Evolutionary conservation across 495 filamentous ascomycete genomes (phyloP), one percentile per base, ranked within the genome.

Genomic region (Endocarpon pusillum): DNA sequence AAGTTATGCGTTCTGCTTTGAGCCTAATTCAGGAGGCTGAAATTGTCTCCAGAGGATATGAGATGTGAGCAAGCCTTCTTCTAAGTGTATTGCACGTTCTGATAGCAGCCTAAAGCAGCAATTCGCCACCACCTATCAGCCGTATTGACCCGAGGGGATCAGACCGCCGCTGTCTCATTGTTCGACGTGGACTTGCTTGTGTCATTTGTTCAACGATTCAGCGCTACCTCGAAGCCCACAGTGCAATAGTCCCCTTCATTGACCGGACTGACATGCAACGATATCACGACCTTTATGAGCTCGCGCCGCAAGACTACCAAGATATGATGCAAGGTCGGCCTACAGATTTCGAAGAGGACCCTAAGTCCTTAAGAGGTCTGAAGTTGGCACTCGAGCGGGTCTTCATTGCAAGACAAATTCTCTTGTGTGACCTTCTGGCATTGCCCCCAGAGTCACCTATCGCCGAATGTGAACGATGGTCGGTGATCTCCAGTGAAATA

Each of bases 21-120:
- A 76, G 77, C 21, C 69, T 94, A 33, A 79, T 97, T 39, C 87
- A 96, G 57, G 89, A 97, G 52, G 87, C 96, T 14, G 89, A 96
- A 55, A 64, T 96, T 32, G 87, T 96, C 9, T 87, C 87, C 24
- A 71, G 87, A 43, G 89, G 89, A 32, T 97, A 96, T 52, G 69
- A 81, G 51, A 71, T 97, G 82, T 87, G 57, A 60, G 73, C 51
- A 19, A 29, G 19, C 21, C 32, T n/a, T 31, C 12, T 28, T 20
- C 31, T 39, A n/a, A 15, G 23, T 16, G 27, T 14, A 25, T 39
- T 42, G 28, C 14, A 9, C 19, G 28, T 40, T 34, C 27, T 12
- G 37, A 40, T 12, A 9, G 24, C 9, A 36, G 18, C 28, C 31
- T 12, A 21, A 44, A 86, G 81, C 66, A 86, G 81, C 54, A 79